These are phyloP conservation scores for Panicum miliaceum DNA, from an alignment of 176 grass and related monocot species.

Conservation along the genomic window DNA sequence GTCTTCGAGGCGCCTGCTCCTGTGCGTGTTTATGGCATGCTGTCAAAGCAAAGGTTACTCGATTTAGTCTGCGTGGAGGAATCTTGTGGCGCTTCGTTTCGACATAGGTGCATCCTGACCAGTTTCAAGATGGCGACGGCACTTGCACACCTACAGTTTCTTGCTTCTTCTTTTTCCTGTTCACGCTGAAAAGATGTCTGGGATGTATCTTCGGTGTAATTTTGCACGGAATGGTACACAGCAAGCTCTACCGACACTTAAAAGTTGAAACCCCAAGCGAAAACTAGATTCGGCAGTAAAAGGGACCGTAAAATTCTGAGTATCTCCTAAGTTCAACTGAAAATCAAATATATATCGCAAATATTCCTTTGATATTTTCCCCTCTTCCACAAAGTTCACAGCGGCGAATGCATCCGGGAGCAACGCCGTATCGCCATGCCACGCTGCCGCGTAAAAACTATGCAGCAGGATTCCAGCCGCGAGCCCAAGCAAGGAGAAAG, in stretches of 20 bases:
- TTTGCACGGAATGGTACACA: background rate
- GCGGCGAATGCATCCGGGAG: constrained; percentile 39
- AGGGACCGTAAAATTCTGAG: constrained; percentile 22
- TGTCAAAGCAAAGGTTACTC: constrained; percentile 27
- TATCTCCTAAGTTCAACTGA: constrained; percentile 39
- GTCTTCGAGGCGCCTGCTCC: background rate
- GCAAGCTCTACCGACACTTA: background rate
- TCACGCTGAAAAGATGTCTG: constrained; percentile 17
- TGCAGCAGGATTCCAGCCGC: constrained; percentile 64
- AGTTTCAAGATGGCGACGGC: constrained; percentile 38
- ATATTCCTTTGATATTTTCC: constrained; percentile 43
- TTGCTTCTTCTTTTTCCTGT: background rate
- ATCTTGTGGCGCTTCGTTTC: constrained; percentile 32
- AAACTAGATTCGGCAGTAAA: background rate
- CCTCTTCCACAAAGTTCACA: constrained; percentile 20
- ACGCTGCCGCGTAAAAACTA: constrained; percentile 81
- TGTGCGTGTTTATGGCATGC: background rate
- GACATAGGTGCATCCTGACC: constrained; percentile 37
- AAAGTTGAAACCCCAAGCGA: background rate
- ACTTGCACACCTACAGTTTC: constrained; percentile 31
- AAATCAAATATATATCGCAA: constrained; percentile 53
- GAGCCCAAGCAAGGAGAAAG: constrained; percentile 40
- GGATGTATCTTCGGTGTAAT: constrained; percentile 8
- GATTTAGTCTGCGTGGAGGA: constrained; percentile 46
- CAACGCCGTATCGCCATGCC: constrained; percentile 50